Evolutionary conservation across 1,139 yeast genomes (phyloP).

Genomic region (Pichia sp.): DNA sequence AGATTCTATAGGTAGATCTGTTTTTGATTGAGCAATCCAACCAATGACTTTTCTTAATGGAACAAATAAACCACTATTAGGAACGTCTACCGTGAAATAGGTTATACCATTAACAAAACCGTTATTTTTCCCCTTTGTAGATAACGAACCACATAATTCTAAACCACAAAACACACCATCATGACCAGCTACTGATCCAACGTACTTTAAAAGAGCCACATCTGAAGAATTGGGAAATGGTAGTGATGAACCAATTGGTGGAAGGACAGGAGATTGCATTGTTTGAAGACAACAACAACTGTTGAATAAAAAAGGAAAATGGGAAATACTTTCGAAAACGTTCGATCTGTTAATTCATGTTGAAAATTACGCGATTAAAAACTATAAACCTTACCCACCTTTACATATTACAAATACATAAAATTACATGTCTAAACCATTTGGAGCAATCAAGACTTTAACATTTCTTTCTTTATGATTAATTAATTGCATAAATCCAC

Average conservation of each 20-base stretch:
- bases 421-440: constrained; percentile 18
- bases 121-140: constrained; percentile 65
- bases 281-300: too few species aligned
- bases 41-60: constrained; percentile 52
- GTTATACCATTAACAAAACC: constrained; percentile 59
- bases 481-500: constrained; percentile 35
- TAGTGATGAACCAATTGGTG: constrained; percentile 11
- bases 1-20: background rate
- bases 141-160: constrained; percentile 65
- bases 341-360: too few species aligned
- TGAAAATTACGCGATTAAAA: too few species aligned
- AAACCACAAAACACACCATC: constrained; percentile 83
- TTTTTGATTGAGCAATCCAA: constrained; percentile 9
- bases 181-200: constrained; percentile 72
- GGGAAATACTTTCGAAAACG: too few species aligned
- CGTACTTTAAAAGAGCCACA: constrained; percentile 60
- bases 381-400: too few species aligned
- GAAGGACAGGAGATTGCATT: constrained; percentile 5
- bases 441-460: constrained; percentile 35
- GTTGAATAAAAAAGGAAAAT: too few species aligned
- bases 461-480: constrained; percentile 36
- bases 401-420: background rate
- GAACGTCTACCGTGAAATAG: constrained; percentile 58
- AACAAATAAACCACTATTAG: constrained; percentile 69
- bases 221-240: constrained; percentile 13